Evolutionary conservation across 2,329 filamentous ascomycete species (phyloP), one percentile per base, ranked within the genome.

Genomic region (Tolypocladium paradoxum): DNA sequence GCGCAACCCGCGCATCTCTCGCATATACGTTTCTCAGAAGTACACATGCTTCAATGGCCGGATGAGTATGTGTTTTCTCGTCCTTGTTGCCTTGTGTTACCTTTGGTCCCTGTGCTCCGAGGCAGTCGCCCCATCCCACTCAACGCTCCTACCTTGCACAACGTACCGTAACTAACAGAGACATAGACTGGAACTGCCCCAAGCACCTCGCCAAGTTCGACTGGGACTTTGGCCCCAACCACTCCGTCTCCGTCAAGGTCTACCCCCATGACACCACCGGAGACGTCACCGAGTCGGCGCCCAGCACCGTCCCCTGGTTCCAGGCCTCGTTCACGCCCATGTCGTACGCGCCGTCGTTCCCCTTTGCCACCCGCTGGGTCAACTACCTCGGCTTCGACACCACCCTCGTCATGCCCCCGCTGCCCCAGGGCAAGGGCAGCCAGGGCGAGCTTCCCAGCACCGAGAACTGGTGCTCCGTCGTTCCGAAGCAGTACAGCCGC

Each of bases 21-120:
- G 76, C 24, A 76, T 79, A 12, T 81, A 79, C 58, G 78, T 81
- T 16, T 79, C 76, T 22, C 73, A 77, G 56, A 73, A 74, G 57
- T 60, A 74, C 24, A 77, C 75, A 0, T 75, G 73, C 57, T 79
- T 73, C 64, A 80, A 81, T 54, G 78, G 77, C 9, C 64, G 77
- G 38, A 70, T 65, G 34, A 77, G 76, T 78, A 59, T 60, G 69
- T 63, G 37, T 4, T 9, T 24, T 4, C 7, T 9, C 4, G 11
- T 31, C 31, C 16, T 20, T 49, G 16, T 16, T 27, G 18, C 6
- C 6, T 8, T 29, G 20, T 18, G 20, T 35, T 24, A 20, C 7
- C 14, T 5, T 35, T 24, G 31, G 12, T 3, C 6, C 27, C 7
- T n/a, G n/a, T n/a, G 38, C 3, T 27, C 20, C 6, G 11, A 45